These are phyloP conservation scores for Coemansia sp. DNA, from an alignment of 192 early-diverging fungal species.

Conservation along the genomic window DNA sequence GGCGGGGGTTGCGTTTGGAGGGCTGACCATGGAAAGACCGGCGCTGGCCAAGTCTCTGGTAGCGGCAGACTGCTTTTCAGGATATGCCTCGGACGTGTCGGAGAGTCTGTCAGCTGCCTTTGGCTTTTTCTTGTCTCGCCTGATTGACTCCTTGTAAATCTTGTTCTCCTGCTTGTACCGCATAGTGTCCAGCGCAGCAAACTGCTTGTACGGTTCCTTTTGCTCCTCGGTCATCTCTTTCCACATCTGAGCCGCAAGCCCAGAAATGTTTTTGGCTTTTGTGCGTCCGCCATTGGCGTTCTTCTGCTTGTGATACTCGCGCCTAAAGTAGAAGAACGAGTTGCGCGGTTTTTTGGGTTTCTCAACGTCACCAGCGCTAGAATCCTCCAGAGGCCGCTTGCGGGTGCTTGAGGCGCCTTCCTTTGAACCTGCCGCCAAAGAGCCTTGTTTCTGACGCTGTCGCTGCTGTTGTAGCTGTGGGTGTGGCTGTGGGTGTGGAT, in stretches of 20 bases:
- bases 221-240: constrained; percentile 58
- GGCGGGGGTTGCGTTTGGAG: neutral
- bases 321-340: constrained; percentile 29
- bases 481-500: neutral
- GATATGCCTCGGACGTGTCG: neutral
- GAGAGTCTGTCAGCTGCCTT: neutral
- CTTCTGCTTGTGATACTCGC: constrained; percentile 14
- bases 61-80: neutral
- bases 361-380: neutral
- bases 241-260: constrained; percentile 54
- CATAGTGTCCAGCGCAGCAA: constrained; percentile 62
- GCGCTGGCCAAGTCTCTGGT: neutral
- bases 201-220: constrained; percentile 56
- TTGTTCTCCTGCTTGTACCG: constrained; percentile 72
- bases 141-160: constrained; percentile 37
- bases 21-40: neutral
- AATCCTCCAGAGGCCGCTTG: constrained; percentile 6
- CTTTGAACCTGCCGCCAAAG: neutral
- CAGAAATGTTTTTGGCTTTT: constrained; percentile 28
- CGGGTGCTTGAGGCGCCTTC: neutral
- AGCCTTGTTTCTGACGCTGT: neutral
- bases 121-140: constrained; percentile 14
- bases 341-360: constrained; percentile 32
- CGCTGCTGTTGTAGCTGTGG: neutral
- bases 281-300: constrained; percentile 13